These are phyloP conservation scores for Potentilla sterilis DNA, from an alignment of 306 rosid species.

Conservation along the genomic window DNA sequence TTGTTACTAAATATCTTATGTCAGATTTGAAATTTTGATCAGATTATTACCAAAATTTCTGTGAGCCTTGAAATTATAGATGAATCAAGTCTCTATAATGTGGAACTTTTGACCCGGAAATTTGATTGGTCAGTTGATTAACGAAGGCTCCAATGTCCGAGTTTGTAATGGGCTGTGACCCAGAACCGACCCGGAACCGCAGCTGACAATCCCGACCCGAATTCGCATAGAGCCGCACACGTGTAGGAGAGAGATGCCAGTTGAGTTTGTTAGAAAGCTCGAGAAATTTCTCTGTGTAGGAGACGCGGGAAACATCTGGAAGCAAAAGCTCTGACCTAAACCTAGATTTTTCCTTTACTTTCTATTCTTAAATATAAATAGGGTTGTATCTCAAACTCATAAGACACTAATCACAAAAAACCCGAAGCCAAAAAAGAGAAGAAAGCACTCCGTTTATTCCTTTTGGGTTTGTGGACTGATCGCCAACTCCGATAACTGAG, in stretches of 20 bases:
- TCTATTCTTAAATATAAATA: conserved; percentile 1
- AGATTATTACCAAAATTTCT: no score
- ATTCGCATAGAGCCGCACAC: background rate
- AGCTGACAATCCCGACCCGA: no score
- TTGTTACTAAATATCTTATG: no score
- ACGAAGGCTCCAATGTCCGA: no score
- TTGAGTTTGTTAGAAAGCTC: conserved; percentile 20
- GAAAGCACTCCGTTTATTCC: background rate
- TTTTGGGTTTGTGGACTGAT: conserved; percentile 60
- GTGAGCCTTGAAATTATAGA: no score
- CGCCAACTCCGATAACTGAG: conserved; percentile 28
- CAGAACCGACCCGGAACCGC: no score
- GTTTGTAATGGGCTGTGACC: no score
- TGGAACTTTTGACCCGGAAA: no score
- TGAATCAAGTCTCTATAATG: no score
- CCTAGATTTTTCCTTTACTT: background rate
- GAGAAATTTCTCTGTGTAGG: conserved; percentile 19
- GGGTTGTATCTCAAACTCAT: background rate
- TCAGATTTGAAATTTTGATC: no score
- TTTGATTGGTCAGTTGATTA: no score
- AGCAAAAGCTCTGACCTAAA: background rate
- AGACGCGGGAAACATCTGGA: conserved; percentile 50
- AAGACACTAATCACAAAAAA: background rate
- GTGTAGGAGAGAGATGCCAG: background rate
- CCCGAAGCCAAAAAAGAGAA: background rate